Conservation (phyloP, 768 basidiomycete species). For the Tremella fuciformis region DNA sequence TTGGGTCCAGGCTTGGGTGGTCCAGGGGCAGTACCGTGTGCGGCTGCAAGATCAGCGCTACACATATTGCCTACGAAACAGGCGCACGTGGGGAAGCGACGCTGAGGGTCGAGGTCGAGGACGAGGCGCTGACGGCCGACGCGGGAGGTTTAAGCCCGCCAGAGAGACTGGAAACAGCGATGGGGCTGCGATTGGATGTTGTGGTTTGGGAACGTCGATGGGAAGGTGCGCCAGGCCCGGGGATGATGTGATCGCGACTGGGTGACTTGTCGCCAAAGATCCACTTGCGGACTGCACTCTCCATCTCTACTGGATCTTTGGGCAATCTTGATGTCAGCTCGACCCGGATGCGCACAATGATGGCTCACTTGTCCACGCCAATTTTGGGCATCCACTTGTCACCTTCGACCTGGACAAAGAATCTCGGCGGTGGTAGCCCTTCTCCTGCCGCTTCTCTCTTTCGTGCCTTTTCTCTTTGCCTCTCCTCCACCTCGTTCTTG, state of each 20-base stretch:
- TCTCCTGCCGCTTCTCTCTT: constrained; percentile 70
- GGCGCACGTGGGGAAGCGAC: not conserved
- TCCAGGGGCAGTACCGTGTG: not conserved
- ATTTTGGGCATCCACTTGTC: constrained; percentile 83
- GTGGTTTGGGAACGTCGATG: constrained; percentile 1
- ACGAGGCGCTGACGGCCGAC: not conserved
- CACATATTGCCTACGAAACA: not conserved
- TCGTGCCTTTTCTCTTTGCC: constrained; percentile 76
- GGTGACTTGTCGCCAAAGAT: constrained; percentile 57
- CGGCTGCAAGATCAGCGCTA: not conserved
- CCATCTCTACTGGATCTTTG: constrained; percentile 65
- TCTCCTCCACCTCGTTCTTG: constrained; percentile 86
- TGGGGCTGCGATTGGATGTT: not conserved
- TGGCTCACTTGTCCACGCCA: constrained; percentile 50
- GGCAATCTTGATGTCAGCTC: constrained; percentile 60
- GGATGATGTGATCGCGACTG: not conserved
- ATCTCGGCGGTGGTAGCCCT: constrained; percentile 65
- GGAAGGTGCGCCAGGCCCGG: not conserved
- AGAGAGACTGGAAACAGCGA: not conserved
- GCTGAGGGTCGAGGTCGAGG: not conserved
- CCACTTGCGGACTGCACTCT: constrained; percentile 68
- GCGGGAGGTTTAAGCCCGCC: not conserved
- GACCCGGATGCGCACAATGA: constrained; percentile 4
- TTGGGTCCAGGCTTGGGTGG: constrained; percentile 13
- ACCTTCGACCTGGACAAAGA: constrained; percentile 67